phyloP scores from a whole-genome alignment of 352 stramenopile genomes.

The Globisporangium orthogonon region DNA sequence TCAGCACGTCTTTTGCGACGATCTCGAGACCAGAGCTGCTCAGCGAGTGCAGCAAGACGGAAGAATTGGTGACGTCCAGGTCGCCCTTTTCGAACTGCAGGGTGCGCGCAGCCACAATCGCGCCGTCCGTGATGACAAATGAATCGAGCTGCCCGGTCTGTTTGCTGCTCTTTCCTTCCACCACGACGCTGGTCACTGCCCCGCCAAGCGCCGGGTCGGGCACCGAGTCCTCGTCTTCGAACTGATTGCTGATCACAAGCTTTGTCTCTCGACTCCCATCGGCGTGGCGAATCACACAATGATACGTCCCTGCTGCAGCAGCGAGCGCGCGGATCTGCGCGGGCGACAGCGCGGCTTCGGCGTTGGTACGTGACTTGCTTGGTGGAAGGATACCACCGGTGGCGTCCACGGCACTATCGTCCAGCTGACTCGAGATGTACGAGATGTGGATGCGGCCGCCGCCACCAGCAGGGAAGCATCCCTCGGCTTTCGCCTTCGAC shows the following conservation, averaged over 20 bases:
- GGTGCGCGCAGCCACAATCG: conserved; percentile 32
- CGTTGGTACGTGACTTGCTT: conserved; percentile 15
- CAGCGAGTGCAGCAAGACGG: conserved; percentile 34
- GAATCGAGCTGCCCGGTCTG: conserved; percentile 20
- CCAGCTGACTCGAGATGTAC: conserved; percentile 59
- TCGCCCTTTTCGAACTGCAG: conserved; percentile 29
- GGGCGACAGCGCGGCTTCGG: conserved; percentile 26
- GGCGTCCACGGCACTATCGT: conserved; percentile 46
- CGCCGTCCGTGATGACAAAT: conserved; percentile 39
- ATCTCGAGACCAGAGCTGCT: conserved; percentile 9
- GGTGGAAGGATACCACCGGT: conserved; percentile 32
- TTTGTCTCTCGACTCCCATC: conserved; percentile 41
- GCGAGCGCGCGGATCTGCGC: conserved; percentile 37
- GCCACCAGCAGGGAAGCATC: conserved; percentile 55
- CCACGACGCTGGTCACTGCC: conserved; percentile 38
- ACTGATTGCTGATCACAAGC: conserved; percentile 33
- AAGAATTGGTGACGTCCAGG: conserved; percentile 39
- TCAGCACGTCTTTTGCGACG: conserved; percentile 30
- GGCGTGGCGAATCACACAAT: conserved; percentile 45
- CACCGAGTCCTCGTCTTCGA: conserved; percentile 13
- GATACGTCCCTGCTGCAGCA: conserved; percentile 54
- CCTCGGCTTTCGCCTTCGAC: conserved; percentile 18
- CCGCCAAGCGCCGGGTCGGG: conserved; percentile 18
- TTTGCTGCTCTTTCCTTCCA: conserved; percentile 4
- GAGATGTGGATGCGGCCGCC: conserved; percentile 61